phyloP scores from a whole-genome alignment of 2,329 filamentous ascomycete species.

The Malbranchea zuffiana region DNA sequence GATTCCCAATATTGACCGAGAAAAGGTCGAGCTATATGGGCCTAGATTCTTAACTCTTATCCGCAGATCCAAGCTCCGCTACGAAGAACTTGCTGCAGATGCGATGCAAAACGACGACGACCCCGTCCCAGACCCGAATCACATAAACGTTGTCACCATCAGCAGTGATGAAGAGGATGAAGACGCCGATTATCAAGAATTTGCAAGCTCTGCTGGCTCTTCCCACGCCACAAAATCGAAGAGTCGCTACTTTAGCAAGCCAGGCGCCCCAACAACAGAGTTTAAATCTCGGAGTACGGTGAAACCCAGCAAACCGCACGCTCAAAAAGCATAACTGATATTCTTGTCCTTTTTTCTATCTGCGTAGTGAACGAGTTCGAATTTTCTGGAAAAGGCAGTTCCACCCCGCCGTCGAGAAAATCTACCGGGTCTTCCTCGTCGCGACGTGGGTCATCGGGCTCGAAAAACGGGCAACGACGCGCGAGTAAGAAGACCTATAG shows the following conservation, averaged over 20 bases:
- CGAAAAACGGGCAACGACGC: conserved; percentile 3
- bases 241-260: conserved; percentile 4
- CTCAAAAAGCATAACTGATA: too few relatives aligned
- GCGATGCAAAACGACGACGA: conserved; percentile 38
- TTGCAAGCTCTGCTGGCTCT: conserved; percentile 1
- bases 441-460: conserved; percentile 3
- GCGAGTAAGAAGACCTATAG: background rate
- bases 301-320: too few relatives aligned
- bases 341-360: too few relatives aligned
- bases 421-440: conserved; percentile 2
- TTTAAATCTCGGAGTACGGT: conserved; percentile 6
- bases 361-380: conserved; percentile 13
- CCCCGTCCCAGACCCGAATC: conserved; percentile 35
- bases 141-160: conserved; percentile 36
- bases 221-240: background rate
- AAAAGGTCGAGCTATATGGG: conserved; percentile 37
- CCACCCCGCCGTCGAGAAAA: background rate
- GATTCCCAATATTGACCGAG: conserved; percentile 34
- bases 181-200: conserved; percentile 15
- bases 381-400: conserved; percentile 8
- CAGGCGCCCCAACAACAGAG: background rate
- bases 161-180: conserved; percentile 31
- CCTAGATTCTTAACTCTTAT: conserved; percentile 34
- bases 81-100: conserved; percentile 36
- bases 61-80: conserved; percentile 30